Base-by-base conservation (phyloP, 2,329 filamentous ascomycete species). In the Cylindrodendrum hubeiense region DNA sequence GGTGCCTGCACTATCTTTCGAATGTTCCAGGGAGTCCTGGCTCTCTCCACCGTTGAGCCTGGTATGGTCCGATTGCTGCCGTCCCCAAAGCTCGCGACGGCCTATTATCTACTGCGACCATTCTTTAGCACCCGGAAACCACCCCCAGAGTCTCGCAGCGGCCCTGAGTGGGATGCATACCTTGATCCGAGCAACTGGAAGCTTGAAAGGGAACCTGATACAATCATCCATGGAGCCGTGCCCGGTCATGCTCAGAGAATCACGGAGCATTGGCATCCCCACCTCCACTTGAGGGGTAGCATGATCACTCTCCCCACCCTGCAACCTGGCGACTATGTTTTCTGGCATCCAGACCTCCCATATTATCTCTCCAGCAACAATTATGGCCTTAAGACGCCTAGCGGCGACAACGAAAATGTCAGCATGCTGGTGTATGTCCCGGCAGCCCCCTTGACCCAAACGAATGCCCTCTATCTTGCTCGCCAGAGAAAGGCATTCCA, bases 61-160 rank as follows among this genome's bases (percentile, higher is more conserved):
- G 87, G 87, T 21, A 90, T 94, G 78, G 91, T 93, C 7, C 93
- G 91, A 0, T 80, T 96, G 15, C 85, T 91, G 19, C 90, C 95
- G 1, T 94, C 93, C 67, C 93, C 93, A 0, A 85, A 86, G 57
- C 87, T 92, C 59, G 90, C 92, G 17, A 95, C 92, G 0, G 90
- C 92, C 3, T 96, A 96, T 79, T 91, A 90, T 69, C 85, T 96
- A 0, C 85, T 96, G 2, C 81, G 86, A 2, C 86, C 85, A 5
- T 87, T 88, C 74, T 88, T 88, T 76, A 80, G 79, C 54, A 79
- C 85, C 21, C 82, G 79, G 66, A 80, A 73, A 8, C 78, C 80
- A 3, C 77, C 82, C 4, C 84, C 85, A 0, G 78, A 79, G 26
- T 61, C 60, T n/a, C 78, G 76, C 55, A 72, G 74, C 17, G 81